Percentiles rank a stretch among this genome's conserved stretches.
Conservation (phyloP, 225 moss, liverwort and hornwort species). For the Sphagnum tenellum region DNA sequence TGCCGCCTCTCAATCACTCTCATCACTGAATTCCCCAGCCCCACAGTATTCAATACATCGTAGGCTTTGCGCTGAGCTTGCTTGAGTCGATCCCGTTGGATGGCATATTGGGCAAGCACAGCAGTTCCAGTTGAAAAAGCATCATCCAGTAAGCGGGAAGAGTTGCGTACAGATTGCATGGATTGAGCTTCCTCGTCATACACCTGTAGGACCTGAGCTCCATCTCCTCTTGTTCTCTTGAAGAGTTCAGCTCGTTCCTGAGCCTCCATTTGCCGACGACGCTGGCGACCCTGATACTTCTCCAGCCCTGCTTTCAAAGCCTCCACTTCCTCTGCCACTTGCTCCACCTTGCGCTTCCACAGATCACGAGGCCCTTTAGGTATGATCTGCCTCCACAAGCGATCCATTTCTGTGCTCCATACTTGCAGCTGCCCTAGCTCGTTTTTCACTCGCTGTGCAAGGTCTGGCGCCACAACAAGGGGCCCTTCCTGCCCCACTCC, state of each 20-base stretch:
- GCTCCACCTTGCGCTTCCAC: slow-evolving; percentile 94
- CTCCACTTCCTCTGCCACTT: slow-evolving; percentile 86
- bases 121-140: slow-evolving; percentile 67
- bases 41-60: slow-evolving; percentile 80
- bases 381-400: slow-evolving; percentile 80
- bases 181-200: slow-evolving; percentile 72
- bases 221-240: slow-evolving; percentile 43
- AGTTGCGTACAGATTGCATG: slow-evolving; percentile 60
- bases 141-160: slow-evolving; percentile 77
- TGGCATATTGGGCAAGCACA: slow-evolving; percentile 64
- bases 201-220: slow-evolving; percentile 50
- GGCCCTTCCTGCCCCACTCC: slow-evolving; percentile 23
- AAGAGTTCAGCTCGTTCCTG: slow-evolving; percentile 83
- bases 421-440: slow-evolving; percentile 71
- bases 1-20: slow-evolving; percentile 81
- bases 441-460: slow-evolving; percentile 65
- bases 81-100: slow-evolving; percentile 81
- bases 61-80: slow-evolving; percentile 87
- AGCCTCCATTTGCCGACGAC: slow-evolving; percentile 67
- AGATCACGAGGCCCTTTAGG: slow-evolving; percentile 66
- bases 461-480: slow-evolving; percentile 39
- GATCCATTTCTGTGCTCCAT: slow-evolving; percentile 78
- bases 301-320: slow-evolving; percentile 67
- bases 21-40: slow-evolving; percentile 69
- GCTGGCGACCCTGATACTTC: slow-evolving; percentile 63